phyloP scores from a whole-genome alignment of 1,284 basidiomycete species.

The Ceratobasidium sp. region DNA sequence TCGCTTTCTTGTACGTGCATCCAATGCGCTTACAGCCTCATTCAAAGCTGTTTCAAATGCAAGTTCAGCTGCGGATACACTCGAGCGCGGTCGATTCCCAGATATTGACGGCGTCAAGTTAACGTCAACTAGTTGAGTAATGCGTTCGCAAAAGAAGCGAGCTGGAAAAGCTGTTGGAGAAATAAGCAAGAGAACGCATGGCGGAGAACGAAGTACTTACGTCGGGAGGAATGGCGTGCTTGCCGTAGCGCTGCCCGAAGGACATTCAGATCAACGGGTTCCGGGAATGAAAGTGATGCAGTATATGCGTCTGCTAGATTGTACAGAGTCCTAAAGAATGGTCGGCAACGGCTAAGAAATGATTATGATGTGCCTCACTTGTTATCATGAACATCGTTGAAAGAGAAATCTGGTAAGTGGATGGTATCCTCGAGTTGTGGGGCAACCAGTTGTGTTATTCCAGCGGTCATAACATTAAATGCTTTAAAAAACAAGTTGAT shows the following conservation, averaged over 20 bases:
- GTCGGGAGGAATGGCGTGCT: constrained; percentile 15
- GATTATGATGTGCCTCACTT: not conserved
- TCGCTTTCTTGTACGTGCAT: constrained; percentile 33
- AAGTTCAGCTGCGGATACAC: constrained; percentile 1
- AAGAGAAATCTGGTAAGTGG: constrained; percentile 7
- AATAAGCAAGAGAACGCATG: not conserved
- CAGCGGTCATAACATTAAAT: constrained; percentile 20
- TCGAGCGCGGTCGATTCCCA: constrained; percentile 16
- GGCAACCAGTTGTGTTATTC: constrained; percentile 1
- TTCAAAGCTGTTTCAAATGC: constrained; percentile 11
- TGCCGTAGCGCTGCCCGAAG: constrained; percentile 17
- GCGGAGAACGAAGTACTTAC: not conserved
- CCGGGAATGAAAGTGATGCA: constrained; percentile 12
- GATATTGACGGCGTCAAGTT: constrained; percentile 11
- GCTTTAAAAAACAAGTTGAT: constrained; percentile 21
- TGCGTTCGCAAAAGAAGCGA: constrained; percentile 30
- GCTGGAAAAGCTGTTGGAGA: constrained; percentile 12
- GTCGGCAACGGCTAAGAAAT: not conserved
- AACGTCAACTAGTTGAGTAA: constrained; percentile 28
- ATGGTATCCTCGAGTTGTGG: not conserved
- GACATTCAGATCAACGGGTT: constrained; percentile 29
- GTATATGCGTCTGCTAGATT: constrained; percentile 26
- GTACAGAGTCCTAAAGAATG: constrained; percentile 11
- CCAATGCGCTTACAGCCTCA: constrained; percentile 3
- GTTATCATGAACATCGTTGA: constrained; percentile 7